Percentiles rank a stretch among this genome's conserved stretches.
Evolutionary conservation across 176 grass and related monocot species (phyloP).

Genomic region (Otatea glauca): DNA sequence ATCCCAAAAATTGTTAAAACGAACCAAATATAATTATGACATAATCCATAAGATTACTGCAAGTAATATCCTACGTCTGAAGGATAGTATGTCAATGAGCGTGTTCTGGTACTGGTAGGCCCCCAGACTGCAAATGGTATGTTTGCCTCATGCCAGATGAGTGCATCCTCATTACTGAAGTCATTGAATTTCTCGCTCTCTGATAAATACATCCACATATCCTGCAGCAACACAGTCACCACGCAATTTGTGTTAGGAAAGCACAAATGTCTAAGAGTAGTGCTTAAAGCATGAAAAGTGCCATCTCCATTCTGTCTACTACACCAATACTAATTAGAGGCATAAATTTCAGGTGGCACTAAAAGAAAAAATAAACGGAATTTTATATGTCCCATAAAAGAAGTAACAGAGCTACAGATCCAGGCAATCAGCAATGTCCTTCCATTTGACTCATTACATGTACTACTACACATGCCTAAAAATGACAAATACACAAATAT

Average conservation of each 20-base stretch:
- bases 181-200: constrained; percentile 88
- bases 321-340: neutral
- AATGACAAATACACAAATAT: neutral
- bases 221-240: constrained; percentile 59
- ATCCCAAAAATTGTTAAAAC: constrained; percentile 3
- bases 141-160: constrained; percentile 97
- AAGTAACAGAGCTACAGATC: neutral
- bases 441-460: neutral
- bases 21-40: neutral
- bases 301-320: neutral
- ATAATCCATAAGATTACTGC: neutral
- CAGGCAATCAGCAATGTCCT: neutral
- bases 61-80: constrained; percentile 69
- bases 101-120: constrained; percentile 69
- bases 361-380: neutral
- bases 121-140: constrained; percentile 97
- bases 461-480: neutral
- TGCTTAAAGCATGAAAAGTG: constrained; percentile 6
- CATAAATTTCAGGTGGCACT: neutral
- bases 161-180: constrained; percentile 81
- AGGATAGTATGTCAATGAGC: constrained; percentile 76
- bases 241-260: constrained; percentile 28
- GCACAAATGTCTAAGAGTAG: neutral
- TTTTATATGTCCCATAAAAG: neutral
- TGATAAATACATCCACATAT: constrained; percentile 99